Evolutionary conservation across 1,139 yeast genomes (phyloP).

Genomic region (Magnusiomyces magnusii): DNA sequence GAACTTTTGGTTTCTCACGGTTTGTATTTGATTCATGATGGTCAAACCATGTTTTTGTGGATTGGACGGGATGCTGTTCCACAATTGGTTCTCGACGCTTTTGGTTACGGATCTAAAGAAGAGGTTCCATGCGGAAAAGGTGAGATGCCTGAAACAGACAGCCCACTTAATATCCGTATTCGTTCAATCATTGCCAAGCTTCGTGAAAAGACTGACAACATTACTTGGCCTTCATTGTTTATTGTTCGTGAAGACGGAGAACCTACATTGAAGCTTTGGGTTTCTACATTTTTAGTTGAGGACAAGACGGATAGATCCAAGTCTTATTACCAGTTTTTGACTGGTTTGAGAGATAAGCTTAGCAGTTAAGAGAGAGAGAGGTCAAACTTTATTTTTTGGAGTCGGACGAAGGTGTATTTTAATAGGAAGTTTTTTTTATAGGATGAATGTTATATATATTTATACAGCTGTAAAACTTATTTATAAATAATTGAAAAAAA

Average conservation of each 20-base stretch:
- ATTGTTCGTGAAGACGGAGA: conserved; percentile 90
- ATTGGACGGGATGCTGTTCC: conserved; percentile 94
- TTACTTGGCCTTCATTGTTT: conserved; percentile 74
- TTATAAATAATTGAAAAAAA: no score
- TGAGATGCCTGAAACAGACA: conserved; percentile 75
- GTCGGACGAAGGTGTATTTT: no score
- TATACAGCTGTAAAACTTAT: no score
- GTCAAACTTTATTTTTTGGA: no score
- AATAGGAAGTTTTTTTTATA: no score
- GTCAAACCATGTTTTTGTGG: conserved; percentile 82
- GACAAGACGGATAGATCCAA: conserved; percentile 70
- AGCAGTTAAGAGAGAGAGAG: background rate
- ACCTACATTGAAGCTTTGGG: conserved; percentile 89
- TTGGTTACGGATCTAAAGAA: conserved; percentile 64
- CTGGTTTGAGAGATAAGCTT: conserved; percentile 47
- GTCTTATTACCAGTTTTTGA: conserved; percentile 80
- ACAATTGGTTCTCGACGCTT: conserved; percentile 74
- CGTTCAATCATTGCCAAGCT: conserved; percentile 74
- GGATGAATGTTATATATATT: no score
- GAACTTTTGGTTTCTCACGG: conserved; percentile 77
- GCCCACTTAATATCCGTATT: conserved; percentile 71
- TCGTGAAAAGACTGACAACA: conserved; percentile 68
- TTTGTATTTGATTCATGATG: conserved; percentile 79
- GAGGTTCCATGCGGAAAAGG: conserved; percentile 74
- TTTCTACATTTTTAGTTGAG: conserved; percentile 79